These are phyloP conservation scores for Ambrosia trifida DNA, from an alignment of 129 eudicot genomes.

Conservation along the genomic window DNA sequence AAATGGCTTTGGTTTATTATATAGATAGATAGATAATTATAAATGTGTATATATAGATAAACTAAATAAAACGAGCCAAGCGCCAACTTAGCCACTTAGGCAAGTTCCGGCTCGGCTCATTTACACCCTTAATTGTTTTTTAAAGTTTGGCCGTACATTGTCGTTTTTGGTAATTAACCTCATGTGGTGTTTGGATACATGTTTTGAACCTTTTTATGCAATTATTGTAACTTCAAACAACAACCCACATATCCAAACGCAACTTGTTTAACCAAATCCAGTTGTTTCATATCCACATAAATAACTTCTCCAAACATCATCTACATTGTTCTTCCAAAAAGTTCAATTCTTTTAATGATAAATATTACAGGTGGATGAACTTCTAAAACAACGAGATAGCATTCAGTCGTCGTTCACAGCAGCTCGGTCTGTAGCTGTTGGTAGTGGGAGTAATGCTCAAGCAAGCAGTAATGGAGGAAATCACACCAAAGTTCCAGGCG, in stretches of 20 bases:
- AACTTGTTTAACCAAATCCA: no score
- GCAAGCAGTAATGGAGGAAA: slow-evolving; percentile 47
- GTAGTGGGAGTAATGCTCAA: slow-evolving; percentile 36
- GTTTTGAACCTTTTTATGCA: neutral
- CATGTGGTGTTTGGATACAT: neutral
- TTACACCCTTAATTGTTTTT: neutral
- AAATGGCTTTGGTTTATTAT: no score
- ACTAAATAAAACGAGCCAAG: no score
- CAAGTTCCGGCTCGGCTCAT: no score
- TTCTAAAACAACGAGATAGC: slow-evolving; percentile 79
- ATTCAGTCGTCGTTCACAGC: slow-evolving; percentile 84
- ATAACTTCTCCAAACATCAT: neutral
- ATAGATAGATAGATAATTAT: no score
- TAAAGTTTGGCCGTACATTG: neutral
- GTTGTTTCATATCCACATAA: neutral
- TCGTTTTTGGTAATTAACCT: neutral
- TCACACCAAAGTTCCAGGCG: slow-evolving; percentile 46
- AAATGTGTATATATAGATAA: no score
- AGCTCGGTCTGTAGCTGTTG: slow-evolving; percentile 43
- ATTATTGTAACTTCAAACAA: neutral
- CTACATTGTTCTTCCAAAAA: neutral
- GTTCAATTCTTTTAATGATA: neutral
- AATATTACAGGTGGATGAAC: slow-evolving; percentile 80
- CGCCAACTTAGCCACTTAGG: no score
- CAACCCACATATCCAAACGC: neutral